Percentiles rank a stretch among this genome's conserved stretches.
These are phyloP conservation scores for Russula olivacea DNA, from an alignment of 768 basidiomycete genomes.

Conservation along the genomic window DNA sequence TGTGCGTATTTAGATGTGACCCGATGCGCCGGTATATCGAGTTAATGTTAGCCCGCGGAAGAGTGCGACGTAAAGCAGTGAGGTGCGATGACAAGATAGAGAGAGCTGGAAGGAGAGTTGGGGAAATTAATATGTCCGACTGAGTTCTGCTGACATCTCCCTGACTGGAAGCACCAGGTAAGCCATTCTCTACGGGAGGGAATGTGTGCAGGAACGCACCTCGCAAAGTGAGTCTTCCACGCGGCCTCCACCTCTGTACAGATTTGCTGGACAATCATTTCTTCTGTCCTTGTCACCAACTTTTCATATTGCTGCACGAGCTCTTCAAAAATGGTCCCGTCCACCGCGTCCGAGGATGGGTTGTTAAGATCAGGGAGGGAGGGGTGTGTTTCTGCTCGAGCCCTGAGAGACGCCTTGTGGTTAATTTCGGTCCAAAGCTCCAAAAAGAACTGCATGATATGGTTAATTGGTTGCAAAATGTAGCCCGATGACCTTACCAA, in stretches of 20 bases:
- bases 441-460: slow-evolving; percentile 69
- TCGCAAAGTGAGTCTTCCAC: slow-evolving; percentile 65
- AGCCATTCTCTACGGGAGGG: not conserved
- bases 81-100: slow-evolving; percentile 79
- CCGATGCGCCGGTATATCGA: slow-evolving; percentile 71
- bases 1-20: slow-evolving; percentile 63
- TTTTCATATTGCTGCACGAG: slow-evolving; percentile 58
- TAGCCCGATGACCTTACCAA: slow-evolving; percentile 46
- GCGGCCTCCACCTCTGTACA: slow-evolving; percentile 74
- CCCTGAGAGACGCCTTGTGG: slow-evolving; percentile 50
- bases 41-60: slow-evolving; percentile 54
- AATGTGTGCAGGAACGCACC: slow-evolving; percentile 25
- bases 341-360: slow-evolving; percentile 35
- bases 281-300: slow-evolving; percentile 67
- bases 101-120: slow-evolving; percentile 69
- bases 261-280: slow-evolving; percentile 80
- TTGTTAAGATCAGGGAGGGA: slow-evolving; percentile 46
- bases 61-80: slow-evolving; percentile 52
- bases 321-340: slow-evolving; percentile 75
- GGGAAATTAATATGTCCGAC: slow-evolving; percentile 49
- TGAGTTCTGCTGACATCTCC: slow-evolving; percentile 29
- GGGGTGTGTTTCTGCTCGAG: slow-evolving; percentile 43
- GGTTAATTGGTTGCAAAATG: not conserved
- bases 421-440: slow-evolving; percentile 83
- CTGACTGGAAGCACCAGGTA: slow-evolving; percentile 30